Evolutionary conservation across 2,329 filamentous ascomycete genomes (phyloP).

Genomic region (Acrodontium crateriforme): DNA sequence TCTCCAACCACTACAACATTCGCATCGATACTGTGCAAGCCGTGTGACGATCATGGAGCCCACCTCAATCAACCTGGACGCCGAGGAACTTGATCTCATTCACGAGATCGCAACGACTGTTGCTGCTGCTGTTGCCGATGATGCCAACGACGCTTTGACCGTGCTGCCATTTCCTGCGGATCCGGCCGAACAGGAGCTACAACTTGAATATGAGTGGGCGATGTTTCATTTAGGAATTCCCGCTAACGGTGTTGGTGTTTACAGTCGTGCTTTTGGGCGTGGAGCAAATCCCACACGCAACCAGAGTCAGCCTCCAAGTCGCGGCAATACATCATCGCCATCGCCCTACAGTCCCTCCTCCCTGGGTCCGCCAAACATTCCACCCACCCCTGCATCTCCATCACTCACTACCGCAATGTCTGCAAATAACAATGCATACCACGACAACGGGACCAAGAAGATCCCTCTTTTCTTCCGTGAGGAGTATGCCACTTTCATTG

Average conservation of each 20-base stretch:
- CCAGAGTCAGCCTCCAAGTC: constrained; percentile 17
- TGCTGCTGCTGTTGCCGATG: too few species aligned
- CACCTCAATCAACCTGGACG: too few species aligned
- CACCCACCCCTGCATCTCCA: constrained; percentile 20
- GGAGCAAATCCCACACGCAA: constrained; percentile 12
- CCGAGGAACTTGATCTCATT: too few species aligned
- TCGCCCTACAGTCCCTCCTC: constrained; percentile 18
- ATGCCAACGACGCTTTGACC: too few species aligned
- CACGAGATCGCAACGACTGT: too few species aligned
- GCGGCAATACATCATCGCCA: constrained; percentile 19
- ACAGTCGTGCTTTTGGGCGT: constrained; percentile 21
- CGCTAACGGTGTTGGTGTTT: constrained; percentile 2
- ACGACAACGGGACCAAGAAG: constrained; percentile 29
- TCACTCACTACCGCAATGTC: constrained; percentile 50
- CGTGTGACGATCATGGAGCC: too few species aligned
- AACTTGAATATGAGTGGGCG: too few species aligned
- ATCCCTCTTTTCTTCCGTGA: constrained; percentile 64
- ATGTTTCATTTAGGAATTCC: too few species aligned
- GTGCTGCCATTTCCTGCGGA: too few species aligned
- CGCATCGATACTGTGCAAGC: too few species aligned
- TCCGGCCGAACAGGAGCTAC: too few species aligned
- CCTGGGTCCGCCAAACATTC: constrained; percentile 14
- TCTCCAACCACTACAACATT: too few species aligned
- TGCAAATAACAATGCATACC: constrained; percentile 45
- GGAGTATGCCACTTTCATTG: constrained; percentile 68